Conservation (phyloP, 345 rosid species). For the Citrus sinensis region DVS_A1.0 CM039166.1:24806501-24807000, state of each 20-base stretch:
- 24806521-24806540: not conserved
- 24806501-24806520: not conserved
- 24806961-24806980: not conserved
- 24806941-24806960: not conserved
- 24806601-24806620: not conserved
- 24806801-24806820: not conserved
- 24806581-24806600: not conserved
- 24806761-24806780: not conserved
- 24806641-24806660: not conserved
- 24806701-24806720: not conserved
- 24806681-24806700: not conserved
- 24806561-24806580: not conserved
- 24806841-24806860: not conserved
- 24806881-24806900: not conserved
- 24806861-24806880: not conserved
- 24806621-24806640: not conserved
- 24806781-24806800: not conserved
- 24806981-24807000: not conserved
- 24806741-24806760: no score
- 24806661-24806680: not conserved
- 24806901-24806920: not conserved
- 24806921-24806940: not conserved
- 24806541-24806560: not conserved
- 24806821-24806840: not conserved
- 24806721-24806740: not conserved